Base-by-base conservation (phyloP, 2,329 filamentous ascomycete genomes). In the Xylaria sp. region DNA sequence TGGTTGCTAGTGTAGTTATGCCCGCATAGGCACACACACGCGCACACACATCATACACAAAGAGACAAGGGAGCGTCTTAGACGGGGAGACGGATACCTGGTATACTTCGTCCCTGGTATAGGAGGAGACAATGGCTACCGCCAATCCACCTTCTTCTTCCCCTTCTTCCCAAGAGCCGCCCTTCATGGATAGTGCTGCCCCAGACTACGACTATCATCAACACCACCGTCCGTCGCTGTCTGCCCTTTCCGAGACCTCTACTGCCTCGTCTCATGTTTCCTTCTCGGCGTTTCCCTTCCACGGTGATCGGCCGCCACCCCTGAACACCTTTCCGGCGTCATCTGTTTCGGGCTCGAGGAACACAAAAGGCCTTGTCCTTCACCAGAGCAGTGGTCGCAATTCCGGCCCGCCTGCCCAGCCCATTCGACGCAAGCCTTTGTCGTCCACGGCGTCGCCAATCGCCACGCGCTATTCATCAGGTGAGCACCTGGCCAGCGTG, bases 401-500 rank as follows among this genome's bases (percentile, higher is more conserved):
- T 18, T 66, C 67, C 58, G 48, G 67, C 43, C 73, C 75, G 65
- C 63, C 76, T 70, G 52, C 74, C 70, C 71, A 73, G 72, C 67
- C 78, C 66, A 86, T 90, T 79, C 86, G 85, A 77, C 85, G 89
- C 71, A 90, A 91, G 80, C 89, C 89, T 64, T 78, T 91, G 69
- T 89, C 88, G 52, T 81, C 83, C 8, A 85, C 85, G 39, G 86
- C 86, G 58, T 88, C 86, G 48, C 82, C 84, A 68, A 76, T 86
- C 72, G 85, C 83, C 61, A 82, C 83, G 41, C 80, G 84, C 69
- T 86, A 83, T 78, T 86, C 84, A 28, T 81, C 82, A 33, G 79
- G 78, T 66, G 78, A 82, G 71, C 78, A 79, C 70, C 74, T 81
- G 52, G 75, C 78, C 66, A 75, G 74, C 58, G 76, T 77, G 56